These are phyloP conservation scores for Triticum monococcum DNA, from an alignment of 176 grass and related monocot species.

Conservation along the genomic window DNA sequence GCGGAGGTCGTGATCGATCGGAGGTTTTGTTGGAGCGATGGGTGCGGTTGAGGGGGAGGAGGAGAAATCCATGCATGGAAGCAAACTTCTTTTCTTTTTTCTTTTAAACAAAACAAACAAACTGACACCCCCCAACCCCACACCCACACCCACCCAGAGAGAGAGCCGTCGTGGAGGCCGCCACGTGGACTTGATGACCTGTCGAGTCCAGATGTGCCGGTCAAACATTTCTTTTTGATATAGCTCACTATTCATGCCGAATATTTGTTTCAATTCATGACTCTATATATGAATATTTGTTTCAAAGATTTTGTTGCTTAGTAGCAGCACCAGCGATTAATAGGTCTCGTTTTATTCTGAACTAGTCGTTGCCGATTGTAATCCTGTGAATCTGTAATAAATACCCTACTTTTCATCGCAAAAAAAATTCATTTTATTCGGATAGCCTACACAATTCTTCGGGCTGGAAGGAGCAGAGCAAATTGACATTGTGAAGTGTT, in stretches of 20 bases:
- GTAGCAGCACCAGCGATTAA: not conserved
- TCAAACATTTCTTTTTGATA: not conserved
- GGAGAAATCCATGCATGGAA: conserved; percentile 73
- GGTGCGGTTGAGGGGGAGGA: conserved; percentile 42
- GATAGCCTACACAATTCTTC: not conserved
- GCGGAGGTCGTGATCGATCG: conserved; percentile 42
- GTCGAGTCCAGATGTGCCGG: not conserved
- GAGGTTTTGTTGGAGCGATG: conserved; percentile 50
- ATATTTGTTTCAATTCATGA: too few relatives aligned
- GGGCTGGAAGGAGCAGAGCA: not conserved
- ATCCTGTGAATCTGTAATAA: too few relatives aligned
- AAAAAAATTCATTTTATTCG: not conserved
- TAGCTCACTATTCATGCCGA: too few relatives aligned
- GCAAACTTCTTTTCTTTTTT: conserved; percentile 1
- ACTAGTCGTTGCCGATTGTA: too few relatives aligned
- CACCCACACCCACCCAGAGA: too few relatives aligned
- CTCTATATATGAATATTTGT: not conserved
- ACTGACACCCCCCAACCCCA: not conserved
- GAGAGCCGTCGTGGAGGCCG: not conserved
- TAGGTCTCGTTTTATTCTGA: not conserved
- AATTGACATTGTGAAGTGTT: not conserved
- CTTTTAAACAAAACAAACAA: not conserved
- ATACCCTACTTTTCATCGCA: too few relatives aligned
- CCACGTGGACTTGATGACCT: conserved; percentile 7
- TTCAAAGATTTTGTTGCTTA: not conserved